These are phyloP conservation scores for Diplodia sapinea DNA, from an alignment of 2,329 filamentous ascomycete species.

Conservation along the genomic window DNA sequence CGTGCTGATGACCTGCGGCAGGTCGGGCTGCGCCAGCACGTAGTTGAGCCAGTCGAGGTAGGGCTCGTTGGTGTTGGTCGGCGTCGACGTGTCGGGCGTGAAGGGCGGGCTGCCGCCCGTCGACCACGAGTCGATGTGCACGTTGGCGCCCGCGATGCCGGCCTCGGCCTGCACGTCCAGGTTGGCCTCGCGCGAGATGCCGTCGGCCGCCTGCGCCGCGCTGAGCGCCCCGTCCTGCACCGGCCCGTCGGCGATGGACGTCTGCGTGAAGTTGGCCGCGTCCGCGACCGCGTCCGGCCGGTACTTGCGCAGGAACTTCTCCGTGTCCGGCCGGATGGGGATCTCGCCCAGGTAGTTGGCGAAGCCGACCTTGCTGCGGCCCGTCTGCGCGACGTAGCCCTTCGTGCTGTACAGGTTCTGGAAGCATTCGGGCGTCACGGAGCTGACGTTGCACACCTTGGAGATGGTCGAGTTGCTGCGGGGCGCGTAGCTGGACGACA, in stretches of 20 bases:
- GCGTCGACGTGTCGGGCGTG: constrained; percentile 46
- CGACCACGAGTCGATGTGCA: constrained; percentile 63
- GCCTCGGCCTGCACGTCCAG: constrained; percentile 68
- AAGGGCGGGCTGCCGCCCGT: constrained; percentile 63
- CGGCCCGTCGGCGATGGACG: constrained; percentile 37
- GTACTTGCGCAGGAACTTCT: constrained; percentile 55
- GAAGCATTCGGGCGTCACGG: constrained; percentile 60
- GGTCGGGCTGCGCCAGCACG: constrained; percentile 59
- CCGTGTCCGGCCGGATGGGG: constrained; percentile 61
- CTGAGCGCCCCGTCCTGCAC: constrained; percentile 33
- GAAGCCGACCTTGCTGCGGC: constrained; percentile 58
- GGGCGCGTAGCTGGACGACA: not conserved
- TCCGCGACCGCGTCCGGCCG: constrained; percentile 56
- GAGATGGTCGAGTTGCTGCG: not conserved
- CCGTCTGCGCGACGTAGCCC: constrained; percentile 56
- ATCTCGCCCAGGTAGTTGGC: constrained; percentile 58
- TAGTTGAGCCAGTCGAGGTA: constrained; percentile 70
- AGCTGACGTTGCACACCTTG: constrained; percentile 37
- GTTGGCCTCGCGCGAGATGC: constrained; percentile 59
- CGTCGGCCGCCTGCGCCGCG: constrained; percentile 9
- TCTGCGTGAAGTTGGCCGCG: constrained; percentile 55
- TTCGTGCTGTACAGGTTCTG: constrained; percentile 61
- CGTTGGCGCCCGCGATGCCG: constrained; percentile 58
- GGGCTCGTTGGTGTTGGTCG: constrained; percentile 40
- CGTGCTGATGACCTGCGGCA: constrained; percentile 69